Evolutionary conservation across 495 filamentous ascomycete genomes (phyloP).

Genomic region (Neurospora intermedia): DNA sequence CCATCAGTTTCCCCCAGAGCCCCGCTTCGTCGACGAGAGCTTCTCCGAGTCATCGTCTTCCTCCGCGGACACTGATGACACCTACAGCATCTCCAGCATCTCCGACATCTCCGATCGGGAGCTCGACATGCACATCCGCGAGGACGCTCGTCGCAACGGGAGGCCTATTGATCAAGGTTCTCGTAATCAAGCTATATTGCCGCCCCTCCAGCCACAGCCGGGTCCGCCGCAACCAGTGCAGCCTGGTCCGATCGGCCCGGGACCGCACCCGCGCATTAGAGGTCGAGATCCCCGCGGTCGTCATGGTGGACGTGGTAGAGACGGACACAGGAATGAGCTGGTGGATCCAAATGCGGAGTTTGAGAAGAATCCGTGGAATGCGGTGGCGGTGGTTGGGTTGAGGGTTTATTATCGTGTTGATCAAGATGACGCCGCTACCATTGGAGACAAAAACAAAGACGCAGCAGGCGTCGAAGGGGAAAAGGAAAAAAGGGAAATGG

Average conservation of each 20-base stretch:
- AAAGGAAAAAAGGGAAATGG: slow-evolving; percentile 36
- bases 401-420: slow-evolving; percentile 56
- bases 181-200: not conserved
- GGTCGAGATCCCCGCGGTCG: not conserved
- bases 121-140: slow-evolving; percentile 20
- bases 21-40: not conserved
- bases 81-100: slow-evolving; percentile 22
- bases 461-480: not conserved
- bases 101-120: slow-evolving; percentile 28
- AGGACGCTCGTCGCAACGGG: not conserved
- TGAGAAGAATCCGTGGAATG: slow-evolving; percentile 69
- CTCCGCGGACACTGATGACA: slow-evolving; percentile 12
- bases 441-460: not conserved
- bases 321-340: not conserved
- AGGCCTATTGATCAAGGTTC: not conserved
- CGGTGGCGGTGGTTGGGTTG: slow-evolving; percentile 68
- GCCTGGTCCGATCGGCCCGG: not conserved
- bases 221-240: not conserved
- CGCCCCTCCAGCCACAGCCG: slow-evolving; percentile 2
- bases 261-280: not conserved
- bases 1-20: not conserved
- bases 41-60: not conserved
- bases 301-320: not conserved
- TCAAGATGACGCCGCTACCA: not conserved
- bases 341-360: slow-evolving; percentile 27